phyloP scores from a whole-genome alignment of 1,284 basidiomycete genomes.

The Sphagnurus paluster region DNA sequence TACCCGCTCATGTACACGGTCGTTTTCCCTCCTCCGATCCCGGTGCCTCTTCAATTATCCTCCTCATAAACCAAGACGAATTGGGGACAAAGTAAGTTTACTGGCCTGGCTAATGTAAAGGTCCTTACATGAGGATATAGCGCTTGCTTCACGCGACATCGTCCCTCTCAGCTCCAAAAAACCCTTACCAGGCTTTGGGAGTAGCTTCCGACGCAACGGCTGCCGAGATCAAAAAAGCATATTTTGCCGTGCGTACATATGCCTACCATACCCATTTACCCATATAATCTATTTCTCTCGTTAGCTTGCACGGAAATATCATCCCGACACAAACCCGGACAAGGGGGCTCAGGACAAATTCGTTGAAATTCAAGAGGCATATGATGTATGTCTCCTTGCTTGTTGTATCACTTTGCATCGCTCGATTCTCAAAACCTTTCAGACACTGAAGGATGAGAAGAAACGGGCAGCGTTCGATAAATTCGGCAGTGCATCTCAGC shows the following conservation, averaged over 20 bases:
- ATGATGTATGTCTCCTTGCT: conserved; percentile 69
- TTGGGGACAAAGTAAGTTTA: conserved; percentile 32
- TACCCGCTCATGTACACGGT: conserved; percentile 32
- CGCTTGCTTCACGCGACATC: conserved; percentile 76
- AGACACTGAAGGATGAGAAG: conserved; percentile 93
- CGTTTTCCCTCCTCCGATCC: conserved; percentile 39
- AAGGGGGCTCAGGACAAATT: conserved; percentile 91
- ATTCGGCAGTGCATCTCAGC: conserved; percentile 92
- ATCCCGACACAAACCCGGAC: conserved; percentile 97
- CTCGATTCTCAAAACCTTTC: conserved; percentile 4
- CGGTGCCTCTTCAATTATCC: conserved; percentile 33
- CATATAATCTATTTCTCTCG: conserved; percentile 12
- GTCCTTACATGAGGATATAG: conserved; percentile 37
- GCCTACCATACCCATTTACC: conserved; percentile 26
- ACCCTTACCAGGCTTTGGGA: conserved; percentile 91
- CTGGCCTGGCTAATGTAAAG: conserved; percentile 1
- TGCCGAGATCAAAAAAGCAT: conserved; percentile 95
- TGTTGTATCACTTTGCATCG: not conserved
- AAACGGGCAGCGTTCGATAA: conserved; percentile 93
- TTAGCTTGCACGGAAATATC: conserved; percentile 96
- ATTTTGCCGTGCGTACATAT: conserved; percentile 77
- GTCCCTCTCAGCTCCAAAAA: conserved; percentile 61
- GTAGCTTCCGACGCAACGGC: conserved; percentile 82
- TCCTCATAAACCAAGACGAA: conserved; percentile 22
- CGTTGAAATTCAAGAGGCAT: conserved; percentile 95